A percentile compares a stretch with the other conserved stretches of the same genome.
Evolutionary conservation across 2,329 filamentous ascomycete species (phyloP).

Genomic region (Triangularia verruculosa): DNA sequence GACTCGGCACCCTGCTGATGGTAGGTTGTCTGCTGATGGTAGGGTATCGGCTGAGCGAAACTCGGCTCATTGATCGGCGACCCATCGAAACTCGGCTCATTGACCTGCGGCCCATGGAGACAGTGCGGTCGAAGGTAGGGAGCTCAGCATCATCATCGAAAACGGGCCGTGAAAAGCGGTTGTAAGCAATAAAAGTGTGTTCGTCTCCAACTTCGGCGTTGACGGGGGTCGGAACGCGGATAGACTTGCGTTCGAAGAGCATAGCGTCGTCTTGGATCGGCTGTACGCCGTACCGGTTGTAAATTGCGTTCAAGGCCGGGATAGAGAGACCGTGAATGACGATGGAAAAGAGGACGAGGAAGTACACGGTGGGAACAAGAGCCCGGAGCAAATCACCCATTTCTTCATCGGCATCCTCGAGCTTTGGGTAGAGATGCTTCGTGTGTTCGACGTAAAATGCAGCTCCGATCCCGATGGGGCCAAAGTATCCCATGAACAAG

Average conservation of each 20-base stretch:
- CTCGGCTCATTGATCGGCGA: not conserved
- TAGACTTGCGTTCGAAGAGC: slow-evolving; percentile 38
- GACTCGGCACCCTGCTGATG: not conserved
- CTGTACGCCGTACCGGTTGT: slow-evolving; percentile 37
- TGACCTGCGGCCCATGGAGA: not conserved
- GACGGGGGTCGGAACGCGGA: slow-evolving; percentile 36
- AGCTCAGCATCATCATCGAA: slow-evolving; percentile 21
- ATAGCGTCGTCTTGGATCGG: slow-evolving; percentile 44
- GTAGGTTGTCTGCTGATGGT: not conserved
- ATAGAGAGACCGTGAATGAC: slow-evolving; percentile 49
- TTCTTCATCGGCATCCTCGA: slow-evolving; percentile 35
- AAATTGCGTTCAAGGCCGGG: slow-evolving; percentile 40
- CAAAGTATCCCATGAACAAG: slow-evolving; percentile 65
- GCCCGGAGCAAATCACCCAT: slow-evolving; percentile 38
- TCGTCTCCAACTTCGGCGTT: slow-evolving; percentile 40
- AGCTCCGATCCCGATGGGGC: slow-evolving; percentile 73
- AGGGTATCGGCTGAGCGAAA: not conserved
- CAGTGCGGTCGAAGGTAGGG: not conserved
- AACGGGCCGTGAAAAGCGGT: slow-evolving; percentile 45
- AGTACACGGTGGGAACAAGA: slow-evolving; percentile 41
- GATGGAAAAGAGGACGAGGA: slow-evolving; percentile 42
- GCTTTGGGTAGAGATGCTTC: slow-evolving; percentile 40
- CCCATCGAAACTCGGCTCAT: not conserved
- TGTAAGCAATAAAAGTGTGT: slow-evolving; percentile 44
- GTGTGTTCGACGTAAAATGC: slow-evolving; percentile 66